Base-by-base conservation (phyloP, 805 yeast genomes). In the Candida alai region DNA sequence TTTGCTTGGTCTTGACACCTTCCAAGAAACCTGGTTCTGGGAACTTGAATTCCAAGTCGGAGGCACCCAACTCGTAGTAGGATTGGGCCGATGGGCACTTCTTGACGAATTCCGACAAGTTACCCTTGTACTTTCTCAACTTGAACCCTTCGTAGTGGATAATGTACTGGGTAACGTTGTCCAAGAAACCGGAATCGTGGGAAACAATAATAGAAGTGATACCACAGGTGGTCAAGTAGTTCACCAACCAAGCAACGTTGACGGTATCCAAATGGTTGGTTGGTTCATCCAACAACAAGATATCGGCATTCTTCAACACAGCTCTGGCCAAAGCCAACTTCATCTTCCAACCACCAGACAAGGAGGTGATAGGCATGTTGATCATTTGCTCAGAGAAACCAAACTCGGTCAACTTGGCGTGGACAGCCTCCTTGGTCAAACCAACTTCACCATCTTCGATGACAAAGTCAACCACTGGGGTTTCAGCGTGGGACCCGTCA, bases 281-380 rank as follows among this genome's bases (percentile, higher is more conserved):
- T 75, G 98, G 98, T 80, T 90, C 98, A 78, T 90, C 98, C 70
- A 90, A 83, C 72, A 90, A 78, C 70, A 90, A 78, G 65, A 90
- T 93, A 72, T 86, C 95, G 62, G 98, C 97, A 74, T 89, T 89
- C 80, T 85, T 86, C 74, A 90, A 81, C 62, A 90, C 97, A 63
- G 98, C 98, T 76, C 97, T 87, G 57, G 98, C 97, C 62, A 90
- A 80, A 65, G 97, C 97, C 70, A 90, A 81, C 76, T 93, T 93
- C 98, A 90, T 90, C 83, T 93, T 93, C 98, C 98, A 90, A 81
- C 98, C 98, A 83, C 98, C 98, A 62, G 98, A 93, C 56, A 93
- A 79, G 48, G 97, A 85, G 62, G 87, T 80, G 68, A 90, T 90
- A 62, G 97, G 95, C 95, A 84, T 85, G 47, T 60, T 64, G 60